Conservation (phyloP, 139 green algal species). For the Closterium sp. region DNA sequence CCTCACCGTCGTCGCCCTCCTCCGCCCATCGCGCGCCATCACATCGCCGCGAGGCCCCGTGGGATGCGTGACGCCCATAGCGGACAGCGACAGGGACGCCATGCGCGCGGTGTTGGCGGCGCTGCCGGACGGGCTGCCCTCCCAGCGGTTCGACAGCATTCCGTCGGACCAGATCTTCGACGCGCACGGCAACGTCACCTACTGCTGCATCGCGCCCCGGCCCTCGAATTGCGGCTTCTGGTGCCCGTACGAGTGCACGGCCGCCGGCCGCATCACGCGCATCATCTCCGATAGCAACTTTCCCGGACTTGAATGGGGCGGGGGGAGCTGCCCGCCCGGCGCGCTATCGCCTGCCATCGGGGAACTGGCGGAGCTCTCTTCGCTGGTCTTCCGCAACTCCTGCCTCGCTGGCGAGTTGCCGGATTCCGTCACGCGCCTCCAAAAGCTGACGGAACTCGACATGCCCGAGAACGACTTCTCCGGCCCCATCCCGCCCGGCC, state of each 20-base stretch:
- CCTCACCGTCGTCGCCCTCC: not conserved
- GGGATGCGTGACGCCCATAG: not conserved
- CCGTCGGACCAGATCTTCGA: not conserved
- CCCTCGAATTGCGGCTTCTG: not conserved
- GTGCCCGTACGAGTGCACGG: not conserved
- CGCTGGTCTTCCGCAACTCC: not conserved
- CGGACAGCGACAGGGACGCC: not conserved
- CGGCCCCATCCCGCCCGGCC: not conserved
- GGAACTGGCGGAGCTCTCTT: not conserved
- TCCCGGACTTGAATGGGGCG: too few relatives aligned
- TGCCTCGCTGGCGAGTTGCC: not conserved
- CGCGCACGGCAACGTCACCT: not conserved
- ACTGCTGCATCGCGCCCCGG: not conserved
- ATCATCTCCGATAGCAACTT: not conserved
- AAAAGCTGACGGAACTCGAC: not conserved
- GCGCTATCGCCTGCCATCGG: not conserved
- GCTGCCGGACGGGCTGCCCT: not conserved
- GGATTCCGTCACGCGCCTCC: not conserved
- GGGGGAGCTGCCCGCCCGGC: not conserved
- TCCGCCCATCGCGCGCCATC: not conserved
- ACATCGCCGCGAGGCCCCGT: too few relatives aligned
- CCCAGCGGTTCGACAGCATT: not conserved
- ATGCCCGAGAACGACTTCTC: slow-evolving; percentile 7
- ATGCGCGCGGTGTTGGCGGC: not conserved
- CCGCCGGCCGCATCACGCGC: not conserved